These are phyloP conservation scores for Berberis vulgaris DNA, from an alignment of 164 flowering plant species.

Conservation along the genomic window DNA sequence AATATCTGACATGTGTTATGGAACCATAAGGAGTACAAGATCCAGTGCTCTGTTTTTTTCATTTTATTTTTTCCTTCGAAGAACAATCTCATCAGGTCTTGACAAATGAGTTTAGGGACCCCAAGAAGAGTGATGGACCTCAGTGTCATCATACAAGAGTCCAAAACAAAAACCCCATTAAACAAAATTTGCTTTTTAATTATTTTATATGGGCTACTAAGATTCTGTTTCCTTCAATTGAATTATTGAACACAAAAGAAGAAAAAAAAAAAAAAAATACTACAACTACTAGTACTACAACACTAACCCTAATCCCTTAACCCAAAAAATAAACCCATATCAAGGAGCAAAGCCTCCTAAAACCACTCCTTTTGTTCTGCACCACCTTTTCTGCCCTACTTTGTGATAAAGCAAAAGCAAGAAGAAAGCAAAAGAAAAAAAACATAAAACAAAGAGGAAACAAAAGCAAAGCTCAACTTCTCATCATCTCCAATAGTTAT, in stretches of 20 bases:
- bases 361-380: constrained; percentile 23
- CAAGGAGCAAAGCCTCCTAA: constrained; percentile 11
- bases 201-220: constrained; percentile 6
- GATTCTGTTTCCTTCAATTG: constrained; percentile 10
- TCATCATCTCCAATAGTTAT: background rate
- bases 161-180: constrained; percentile 8
- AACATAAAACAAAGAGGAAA: constrained; percentile 1
- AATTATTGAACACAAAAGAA: constrained; percentile 10
- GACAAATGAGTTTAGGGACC: background rate
- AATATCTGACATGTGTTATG: no score
- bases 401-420: constrained; percentile 22
- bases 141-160: constrained; percentile 4
- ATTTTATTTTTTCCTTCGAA: background rate
- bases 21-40: background rate
- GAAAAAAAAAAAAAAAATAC: no score
- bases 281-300: background rate
- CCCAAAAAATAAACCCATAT: constrained; percentile 7
- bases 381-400: constrained; percentile 54
- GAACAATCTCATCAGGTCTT: background rate
- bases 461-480: constrained; percentile 1
- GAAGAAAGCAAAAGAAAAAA: constrained; percentile 3
- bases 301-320: constrained; percentile 2
- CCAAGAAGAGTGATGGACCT: constrained; percentile 3
- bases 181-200: background rate
- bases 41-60: background rate